These are phyloP conservation scores for Arthrobotrys musiformis DNA, from an alignment of 2,329 filamentous ascomycete species.

Conservation along the genomic window DNA sequence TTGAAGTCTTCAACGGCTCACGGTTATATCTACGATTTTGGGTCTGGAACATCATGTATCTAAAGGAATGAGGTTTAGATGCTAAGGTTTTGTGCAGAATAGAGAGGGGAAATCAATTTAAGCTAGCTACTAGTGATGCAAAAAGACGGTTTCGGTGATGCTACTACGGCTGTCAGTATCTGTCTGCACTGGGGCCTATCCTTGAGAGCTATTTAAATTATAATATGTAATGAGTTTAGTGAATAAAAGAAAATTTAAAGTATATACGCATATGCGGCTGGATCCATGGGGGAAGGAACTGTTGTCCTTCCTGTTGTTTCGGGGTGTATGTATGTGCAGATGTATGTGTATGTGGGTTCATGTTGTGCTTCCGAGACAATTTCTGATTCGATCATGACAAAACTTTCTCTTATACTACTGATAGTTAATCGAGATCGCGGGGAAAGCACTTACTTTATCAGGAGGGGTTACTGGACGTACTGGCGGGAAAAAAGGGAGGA, in stretches of 20 bases:
- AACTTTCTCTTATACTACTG: constrained; percentile 2
- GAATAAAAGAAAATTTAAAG: constrained; percentile 31
- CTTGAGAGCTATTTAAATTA: constrained; percentile 20
- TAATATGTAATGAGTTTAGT: constrained; percentile 3
- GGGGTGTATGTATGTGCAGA: neutral
- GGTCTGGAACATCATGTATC: neutral
- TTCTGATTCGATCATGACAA: constrained; percentile 39
- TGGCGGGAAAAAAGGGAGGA: constrained; percentile 25
- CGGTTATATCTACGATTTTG: constrained; percentile 1
- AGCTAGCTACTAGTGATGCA: constrained; percentile 15
- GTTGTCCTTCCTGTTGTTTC: constrained; percentile 32
- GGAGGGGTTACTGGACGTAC: constrained; percentile 32
- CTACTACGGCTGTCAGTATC: neutral
- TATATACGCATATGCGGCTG: constrained; percentile 32
- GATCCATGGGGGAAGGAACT: constrained; percentile 10
- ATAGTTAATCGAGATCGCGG: constrained; percentile 39
- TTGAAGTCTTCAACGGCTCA: constrained; percentile 6
- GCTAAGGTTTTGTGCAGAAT: constrained; percentile 35
- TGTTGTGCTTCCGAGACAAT: constrained; percentile 25
- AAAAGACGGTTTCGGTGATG: constrained; percentile 20
- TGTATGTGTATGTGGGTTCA: neutral
- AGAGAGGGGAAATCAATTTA: constrained; percentile 17
- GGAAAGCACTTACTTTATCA: constrained; percentile 19
- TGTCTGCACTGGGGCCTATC: constrained; percentile 3
- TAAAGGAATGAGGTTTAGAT: constrained; percentile 18